phyloP scores from a whole-genome alignment of 768 basidiomycete species.

The Lactarius hatsudake region DNA sequence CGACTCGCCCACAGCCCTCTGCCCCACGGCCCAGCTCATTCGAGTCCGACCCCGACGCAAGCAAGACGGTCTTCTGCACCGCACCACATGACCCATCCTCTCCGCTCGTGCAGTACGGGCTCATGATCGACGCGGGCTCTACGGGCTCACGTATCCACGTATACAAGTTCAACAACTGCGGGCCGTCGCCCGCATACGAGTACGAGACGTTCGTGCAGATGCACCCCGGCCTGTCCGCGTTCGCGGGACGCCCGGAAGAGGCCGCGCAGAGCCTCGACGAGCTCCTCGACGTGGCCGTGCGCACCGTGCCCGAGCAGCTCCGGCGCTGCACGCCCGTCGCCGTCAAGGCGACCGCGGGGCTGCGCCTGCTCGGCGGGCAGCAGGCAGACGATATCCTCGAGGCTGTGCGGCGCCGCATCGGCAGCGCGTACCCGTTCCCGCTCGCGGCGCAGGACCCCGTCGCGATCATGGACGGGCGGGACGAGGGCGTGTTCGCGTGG shows the following conservation, averaged over 20 bases:
- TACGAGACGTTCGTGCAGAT: constrained; percentile 90
- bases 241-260: constrained; percentile 51
- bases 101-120: constrained; percentile 82
- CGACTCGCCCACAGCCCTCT: constrained; percentile 6
- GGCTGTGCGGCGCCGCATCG: constrained; percentile 64
- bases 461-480: constrained; percentile 90
- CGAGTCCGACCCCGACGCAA: constrained; percentile 71
- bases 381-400: constrained; percentile 70
- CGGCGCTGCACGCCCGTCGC: constrained; percentile 79
- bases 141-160: constrained; percentile 97
- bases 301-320: constrained; percentile 67
- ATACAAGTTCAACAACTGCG: constrained; percentile 97
- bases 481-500: constrained; percentile 99
- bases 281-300: constrained; percentile 76
- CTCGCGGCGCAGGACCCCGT: constrained; percentile 63
- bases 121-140: constrained; percentile 98
- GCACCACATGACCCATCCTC: constrained; percentile 45
- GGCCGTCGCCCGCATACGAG: constrained; percentile 71
- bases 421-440: constrained; percentile 63
- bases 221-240: constrained; percentile 75
- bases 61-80: constrained; percentile 71
- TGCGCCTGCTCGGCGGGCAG: constrained; percentile 63
- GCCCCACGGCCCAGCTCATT: constrained; percentile 49
- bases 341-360: constrained; percentile 90
- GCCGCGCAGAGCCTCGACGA: constrained; percentile 80